Evolutionary conservation across 106 monocot genomes (phyloP).

Genomic region (Platanthera zijinensis): DNA sequence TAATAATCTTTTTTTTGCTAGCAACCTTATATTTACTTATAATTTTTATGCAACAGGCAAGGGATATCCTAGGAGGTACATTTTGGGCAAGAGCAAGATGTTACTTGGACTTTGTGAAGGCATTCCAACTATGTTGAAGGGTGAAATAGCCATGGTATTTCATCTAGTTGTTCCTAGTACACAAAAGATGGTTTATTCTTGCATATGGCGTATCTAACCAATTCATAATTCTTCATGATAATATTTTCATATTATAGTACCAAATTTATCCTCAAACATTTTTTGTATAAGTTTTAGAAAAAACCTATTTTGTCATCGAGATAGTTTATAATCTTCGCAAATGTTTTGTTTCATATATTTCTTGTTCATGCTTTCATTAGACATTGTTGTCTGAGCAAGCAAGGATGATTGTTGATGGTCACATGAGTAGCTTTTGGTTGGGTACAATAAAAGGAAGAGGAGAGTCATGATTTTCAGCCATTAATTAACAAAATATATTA

Average conservation of each 20-base stretch:
- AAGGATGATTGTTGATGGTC: no score
- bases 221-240: not conserved
- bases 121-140: conserved; percentile 79
- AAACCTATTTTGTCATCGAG: not conserved
- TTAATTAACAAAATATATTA: no score
- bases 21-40: not conserved
- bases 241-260: not conserved
- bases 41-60: conserved; percentile 51
- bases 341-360: not conserved
- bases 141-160: conserved; percentile 90
- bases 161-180: not conserved
- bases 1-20: not conserved
- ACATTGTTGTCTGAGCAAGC: not conserved
- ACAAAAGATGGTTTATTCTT: not conserved
- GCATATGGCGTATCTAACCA: not conserved
- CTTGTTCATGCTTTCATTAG: not conserved
- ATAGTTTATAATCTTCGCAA: not conserved
- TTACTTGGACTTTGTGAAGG: conserved; percentile 84
- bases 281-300: not conserved
- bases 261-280: not conserved
- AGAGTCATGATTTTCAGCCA: no score
- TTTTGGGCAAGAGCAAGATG: conserved; percentile 91
- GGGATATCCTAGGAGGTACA: conserved; percentile 62
- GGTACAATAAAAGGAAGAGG: no score
- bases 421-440: no score